Percentiles rank a stretch among this genome's conserved stretches.
These are phyloP conservation scores for Colletotrichum sp. DNA, from an alignment of 2,329 filamentous ascomycete genomes.

Conservation along the genomic window DNA sequence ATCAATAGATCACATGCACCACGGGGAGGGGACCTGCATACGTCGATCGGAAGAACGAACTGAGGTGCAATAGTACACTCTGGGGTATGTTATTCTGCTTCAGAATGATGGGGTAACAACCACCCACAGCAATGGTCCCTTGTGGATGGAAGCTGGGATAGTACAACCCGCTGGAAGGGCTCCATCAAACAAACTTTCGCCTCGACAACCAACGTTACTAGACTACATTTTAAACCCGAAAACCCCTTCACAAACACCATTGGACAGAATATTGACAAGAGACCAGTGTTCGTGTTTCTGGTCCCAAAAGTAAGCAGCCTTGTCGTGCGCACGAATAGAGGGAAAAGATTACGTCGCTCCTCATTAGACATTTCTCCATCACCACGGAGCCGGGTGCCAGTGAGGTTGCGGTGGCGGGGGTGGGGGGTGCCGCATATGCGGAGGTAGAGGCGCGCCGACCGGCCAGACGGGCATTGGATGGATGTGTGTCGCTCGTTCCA, in stretches of 20 bases:
- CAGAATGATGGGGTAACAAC: neutral
- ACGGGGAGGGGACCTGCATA: neutral
- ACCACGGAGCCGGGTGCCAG: slow-evolving; percentile 8
- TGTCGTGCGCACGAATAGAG: neutral
- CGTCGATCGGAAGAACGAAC: slow-evolving; percentile 2
- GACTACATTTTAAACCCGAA: neutral
- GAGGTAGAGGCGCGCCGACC: slow-evolving; percentile 4
- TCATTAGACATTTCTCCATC: neutral
- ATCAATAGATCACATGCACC: neutral
- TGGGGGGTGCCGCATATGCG: slow-evolving; percentile 13
- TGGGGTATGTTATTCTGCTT: neutral
- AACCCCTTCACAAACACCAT: neutral
- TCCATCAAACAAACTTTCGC: slow-evolving; percentile 5
- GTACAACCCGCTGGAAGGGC: neutral
- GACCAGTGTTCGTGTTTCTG: neutral
- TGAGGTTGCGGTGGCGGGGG: slow-evolving; percentile 13
- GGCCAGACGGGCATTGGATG: slow-evolving; percentile 7
- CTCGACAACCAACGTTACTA: neutral
- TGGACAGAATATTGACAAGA: neutral
- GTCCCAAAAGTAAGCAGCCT: neutral
- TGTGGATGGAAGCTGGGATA: neutral
- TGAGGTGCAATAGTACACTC: neutral
- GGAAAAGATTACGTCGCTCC: neutral
- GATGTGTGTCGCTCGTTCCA: slow-evolving; percentile 34
- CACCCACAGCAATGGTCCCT: neutral